Conservation (phyloP, 2,329 filamentous ascomycete genomes). For the Penicillium nordicum region DNA sequence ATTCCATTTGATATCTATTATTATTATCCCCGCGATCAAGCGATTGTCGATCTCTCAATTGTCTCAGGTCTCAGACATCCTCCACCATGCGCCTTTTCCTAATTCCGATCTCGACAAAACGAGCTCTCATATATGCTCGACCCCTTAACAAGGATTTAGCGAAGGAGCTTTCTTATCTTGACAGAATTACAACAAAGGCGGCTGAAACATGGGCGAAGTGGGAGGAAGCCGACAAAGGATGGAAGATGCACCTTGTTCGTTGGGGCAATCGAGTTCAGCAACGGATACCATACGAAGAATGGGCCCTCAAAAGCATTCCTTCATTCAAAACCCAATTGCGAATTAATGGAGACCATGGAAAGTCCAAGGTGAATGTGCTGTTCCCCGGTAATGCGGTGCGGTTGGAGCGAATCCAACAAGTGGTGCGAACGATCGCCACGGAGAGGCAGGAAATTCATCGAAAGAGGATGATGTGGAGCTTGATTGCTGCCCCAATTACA, state of each 20-base stretch:
- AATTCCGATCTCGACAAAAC: slow-evolving; percentile 84
- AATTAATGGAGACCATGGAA: slow-evolving; percentile 61
- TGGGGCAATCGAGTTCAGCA: slow-evolving; percentile 85
- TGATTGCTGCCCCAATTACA: slow-evolving; percentile 77
- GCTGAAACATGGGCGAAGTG: slow-evolving; percentile 77
- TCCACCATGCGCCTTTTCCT: slow-evolving; percentile 81
- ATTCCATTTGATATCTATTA: not conserved
- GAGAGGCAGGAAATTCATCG: slow-evolving; percentile 78
- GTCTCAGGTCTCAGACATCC: not conserved
- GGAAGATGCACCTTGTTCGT: slow-evolving; percentile 81
- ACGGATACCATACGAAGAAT: slow-evolving; percentile 93
- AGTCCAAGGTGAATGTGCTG: slow-evolving; percentile 63
- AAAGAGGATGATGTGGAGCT: slow-evolving; percentile 73
- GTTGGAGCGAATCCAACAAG: slow-evolving; percentile 57
- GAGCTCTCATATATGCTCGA: slow-evolving; percentile 89
- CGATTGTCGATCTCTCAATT: not conserved
- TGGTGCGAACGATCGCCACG: slow-evolving; percentile 69
- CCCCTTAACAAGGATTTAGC: slow-evolving; percentile 59
- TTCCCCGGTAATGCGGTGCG: slow-evolving; percentile 72
- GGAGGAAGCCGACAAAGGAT: slow-evolving; percentile 79
- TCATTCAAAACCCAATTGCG: slow-evolving; percentile 67
- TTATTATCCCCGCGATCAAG: not conserved
- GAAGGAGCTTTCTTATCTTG: slow-evolving; percentile 54
- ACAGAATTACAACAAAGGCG: slow-evolving; percentile 68
- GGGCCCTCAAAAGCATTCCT: slow-evolving; percentile 92